These are phyloP conservation scores for Beverwykella pulmonaria DNA, from an alignment of 495 filamentous ascomycete genomes.

Conservation along the genomic window DNA sequence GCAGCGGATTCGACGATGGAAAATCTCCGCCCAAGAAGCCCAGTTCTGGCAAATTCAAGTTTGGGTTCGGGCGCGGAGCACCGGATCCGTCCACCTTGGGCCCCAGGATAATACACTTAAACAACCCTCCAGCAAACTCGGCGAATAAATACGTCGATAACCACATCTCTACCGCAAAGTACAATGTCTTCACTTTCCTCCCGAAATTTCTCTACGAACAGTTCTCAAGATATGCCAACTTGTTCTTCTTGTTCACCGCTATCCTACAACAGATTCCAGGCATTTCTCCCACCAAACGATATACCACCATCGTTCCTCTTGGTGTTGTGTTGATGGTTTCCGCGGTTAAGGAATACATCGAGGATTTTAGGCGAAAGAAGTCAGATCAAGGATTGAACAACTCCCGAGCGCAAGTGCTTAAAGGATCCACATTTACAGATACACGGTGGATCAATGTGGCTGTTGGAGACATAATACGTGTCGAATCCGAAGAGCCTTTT, in stretches of 20 bases:
- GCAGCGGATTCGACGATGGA: constrained; percentile 40
- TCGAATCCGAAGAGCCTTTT: constrained; percentile 95
- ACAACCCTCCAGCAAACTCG: constrained; percentile 93
- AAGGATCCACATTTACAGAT: constrained; percentile 82
- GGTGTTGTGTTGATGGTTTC: constrained; percentile 88
- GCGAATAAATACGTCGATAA: constrained; percentile 91
- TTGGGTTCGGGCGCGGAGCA: constrained; percentile 86
- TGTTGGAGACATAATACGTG: constrained; percentile 91
- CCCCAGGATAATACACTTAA: constrained; percentile 91
- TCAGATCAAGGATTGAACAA: constrained; percentile 88
- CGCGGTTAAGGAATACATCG: constrained; percentile 90
- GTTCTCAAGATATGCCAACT: constrained; percentile 98
- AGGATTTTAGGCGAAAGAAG: constrained; percentile 87
- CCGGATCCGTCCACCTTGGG: constrained; percentile 87
- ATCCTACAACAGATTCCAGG: constrained; percentile 93
- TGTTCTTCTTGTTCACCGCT: constrained; percentile 99
- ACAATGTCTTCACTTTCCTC: constrained; percentile 92
- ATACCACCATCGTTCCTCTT: constrained; percentile 93
- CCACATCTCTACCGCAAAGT: constrained; percentile 96
- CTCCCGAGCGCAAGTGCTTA: constrained; percentile 81
- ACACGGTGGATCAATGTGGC: constrained; percentile 90
- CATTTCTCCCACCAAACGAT: constrained; percentile 90
- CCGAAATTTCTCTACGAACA: constrained; percentile 99
- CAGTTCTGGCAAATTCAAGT: constrained; percentile 78
- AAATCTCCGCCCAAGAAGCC: constrained; percentile 60